Evolutionary conservation across 352 stramenopile species (phyloP), one percentile per base, ranked within the genome.

Genomic region (Blastocystis sp.): DNA sequence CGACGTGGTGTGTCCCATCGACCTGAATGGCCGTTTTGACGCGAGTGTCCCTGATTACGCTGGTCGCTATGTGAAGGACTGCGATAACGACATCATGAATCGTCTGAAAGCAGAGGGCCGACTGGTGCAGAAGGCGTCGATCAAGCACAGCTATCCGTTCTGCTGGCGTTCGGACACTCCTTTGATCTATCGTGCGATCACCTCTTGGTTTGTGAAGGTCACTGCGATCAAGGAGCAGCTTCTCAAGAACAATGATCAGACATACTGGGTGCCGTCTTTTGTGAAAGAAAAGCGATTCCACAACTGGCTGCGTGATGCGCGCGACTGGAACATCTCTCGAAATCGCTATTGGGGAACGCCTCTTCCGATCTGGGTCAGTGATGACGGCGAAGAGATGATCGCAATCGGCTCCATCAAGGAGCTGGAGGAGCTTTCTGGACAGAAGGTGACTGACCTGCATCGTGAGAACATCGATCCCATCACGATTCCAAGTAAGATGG

Each of bases 231-330:
- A 97, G 65, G 96, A 99, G 68, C 94, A 96, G 94, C 91, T 97
- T 30, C 90, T 97, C 2, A 91, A 88, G 1, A 96, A 96, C 92
- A 98, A 98, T 90, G 92, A 93, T 59, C 76, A 95, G 90, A 96
- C 94, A 0, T 95, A 97, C 90, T 97, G 95, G 95, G 95, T 96
- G 0, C 93, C 93, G 3, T 26, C 91, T 9, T 92, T 95, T 90
- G 97, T 99, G 43, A 97, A 99, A 92, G 96, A 99, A 91, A 98
- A 98, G 90, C 95, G 97, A 41, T 99, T 99, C 92, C 97, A 99
- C 93, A 99, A 99, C 92, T 99, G 97, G 97, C 94, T 99, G 45
- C 93, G 94, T 0, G 95, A 99, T 91, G 97, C 97, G 56, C 96
- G 98, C 90, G 97, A 99, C 93, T 99, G 97, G 97, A 97, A 98